phyloP scores from a whole-genome alignment of 2,329 filamentous ascomycete species.

The Magnaporthiopsis rhizophila region DNA sequence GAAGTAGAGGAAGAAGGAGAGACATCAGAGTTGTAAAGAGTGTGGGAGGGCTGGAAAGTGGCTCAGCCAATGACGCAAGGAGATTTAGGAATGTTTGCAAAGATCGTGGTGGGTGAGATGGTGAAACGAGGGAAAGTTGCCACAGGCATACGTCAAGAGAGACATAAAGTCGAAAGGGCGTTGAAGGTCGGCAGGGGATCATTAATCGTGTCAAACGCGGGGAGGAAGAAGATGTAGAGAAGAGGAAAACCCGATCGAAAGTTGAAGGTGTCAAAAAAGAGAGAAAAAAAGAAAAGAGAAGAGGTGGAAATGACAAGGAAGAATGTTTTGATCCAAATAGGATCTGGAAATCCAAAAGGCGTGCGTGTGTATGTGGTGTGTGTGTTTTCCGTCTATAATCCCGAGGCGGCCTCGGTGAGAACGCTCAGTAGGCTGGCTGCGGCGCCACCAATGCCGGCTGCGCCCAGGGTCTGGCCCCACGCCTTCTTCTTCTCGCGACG shows the following conservation, averaged over 20 bases:
- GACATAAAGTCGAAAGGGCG: not conserved
- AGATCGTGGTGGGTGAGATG: not conserved
- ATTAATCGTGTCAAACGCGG: not conserved
- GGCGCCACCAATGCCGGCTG: conserved; percentile 52
- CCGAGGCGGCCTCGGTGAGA: conserved; percentile 45
- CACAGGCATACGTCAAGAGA: not conserved
- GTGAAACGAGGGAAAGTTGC: not conserved
- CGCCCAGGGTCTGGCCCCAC: conserved; percentile 46
- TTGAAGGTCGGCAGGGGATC: not conserved
- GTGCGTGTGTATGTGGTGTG: not conserved
- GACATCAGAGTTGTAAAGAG: not conserved
- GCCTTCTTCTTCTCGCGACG: conserved; percentile 33
- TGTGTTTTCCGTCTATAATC: conserved; percentile 12
- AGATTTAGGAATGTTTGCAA: not conserved
- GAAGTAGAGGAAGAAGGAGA: not conserved
- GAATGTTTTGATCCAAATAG: not conserved
- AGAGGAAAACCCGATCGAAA: not conserved
- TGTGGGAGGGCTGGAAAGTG: not conserved
- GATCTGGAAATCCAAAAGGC: not conserved
- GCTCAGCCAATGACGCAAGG: not conserved
- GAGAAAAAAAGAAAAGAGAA: conserved; percentile 6
- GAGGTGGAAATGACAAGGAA: conserved; percentile 1
- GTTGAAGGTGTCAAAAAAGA: conserved; percentile 6
- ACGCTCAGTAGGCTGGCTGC: conserved; percentile 51
- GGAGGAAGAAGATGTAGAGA: not conserved